Evolutionary conservation across 1,284 basidiomycete species (phyloP).

Genomic region (Cutaneotrichosporon cavernicola): DNA sequence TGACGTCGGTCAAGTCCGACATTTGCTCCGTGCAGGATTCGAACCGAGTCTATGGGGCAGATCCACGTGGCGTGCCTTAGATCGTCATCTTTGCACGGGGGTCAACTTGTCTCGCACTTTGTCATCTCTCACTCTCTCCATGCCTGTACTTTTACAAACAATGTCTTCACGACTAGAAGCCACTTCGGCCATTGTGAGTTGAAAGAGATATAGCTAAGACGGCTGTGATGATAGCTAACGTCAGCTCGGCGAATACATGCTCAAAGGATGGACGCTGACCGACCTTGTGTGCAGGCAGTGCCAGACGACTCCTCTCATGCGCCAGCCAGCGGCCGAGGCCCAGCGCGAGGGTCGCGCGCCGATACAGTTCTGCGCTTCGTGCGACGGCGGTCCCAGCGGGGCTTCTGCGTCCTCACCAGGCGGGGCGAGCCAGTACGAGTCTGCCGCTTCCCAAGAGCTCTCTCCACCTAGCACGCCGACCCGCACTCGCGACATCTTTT

Average conservation of each 20-base stretch:
- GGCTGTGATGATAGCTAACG: neutral
- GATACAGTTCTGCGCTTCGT: slow-evolving; percentile 51
- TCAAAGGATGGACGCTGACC: slow-evolving; percentile 53
- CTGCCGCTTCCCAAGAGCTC: neutral
- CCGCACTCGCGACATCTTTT: neutral
- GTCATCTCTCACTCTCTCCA: slow-evolving; percentile 14
- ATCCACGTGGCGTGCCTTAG: neutral
- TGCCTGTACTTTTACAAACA: slow-evolving; percentile 32
- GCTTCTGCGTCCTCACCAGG: neutral
- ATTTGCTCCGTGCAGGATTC: too few species aligned
- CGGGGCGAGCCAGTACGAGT: neutral
- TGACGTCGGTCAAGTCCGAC: neutral
- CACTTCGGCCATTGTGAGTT: slow-evolving; percentile 47
- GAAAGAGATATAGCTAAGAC: too few species aligned
- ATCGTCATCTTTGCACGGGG: neutral
- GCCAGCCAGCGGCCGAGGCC: slow-evolving; percentile 43
- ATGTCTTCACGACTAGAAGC: slow-evolving; percentile 44
- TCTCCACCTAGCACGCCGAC: neutral
- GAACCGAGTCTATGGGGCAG: neutral
- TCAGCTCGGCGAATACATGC: slow-evolving; percentile 54
- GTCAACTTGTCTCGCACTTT: neutral
- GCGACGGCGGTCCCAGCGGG: slow-evolving; percentile 48
- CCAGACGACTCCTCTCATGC: slow-evolving; percentile 49
- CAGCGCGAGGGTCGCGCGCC: slow-evolving; percentile 32
- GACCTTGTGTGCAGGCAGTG: slow-evolving; percentile 49